These are phyloP conservation scores for Tetrahymena borealis DNA, from an alignment of 73 alveolate species.

Conservation along the genomic window DNA sequence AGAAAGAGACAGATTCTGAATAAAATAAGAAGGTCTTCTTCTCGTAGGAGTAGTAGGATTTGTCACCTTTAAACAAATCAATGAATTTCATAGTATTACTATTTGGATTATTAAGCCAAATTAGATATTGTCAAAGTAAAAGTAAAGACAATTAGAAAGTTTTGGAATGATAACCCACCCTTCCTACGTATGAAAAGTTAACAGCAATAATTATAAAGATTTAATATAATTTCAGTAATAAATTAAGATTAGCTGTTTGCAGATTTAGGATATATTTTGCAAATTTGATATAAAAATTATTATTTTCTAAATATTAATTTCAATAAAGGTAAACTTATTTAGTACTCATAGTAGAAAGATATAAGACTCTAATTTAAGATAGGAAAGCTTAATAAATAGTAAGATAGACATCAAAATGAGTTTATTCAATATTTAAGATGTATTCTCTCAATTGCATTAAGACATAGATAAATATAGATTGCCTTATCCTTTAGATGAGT, in stretches of 20 bases:
- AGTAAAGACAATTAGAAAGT: neutral
- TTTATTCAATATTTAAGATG: too few species aligned
- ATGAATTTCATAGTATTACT: neutral
- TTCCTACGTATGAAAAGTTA: neutral
- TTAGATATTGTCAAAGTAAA: neutral
- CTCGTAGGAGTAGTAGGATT: too few species aligned
- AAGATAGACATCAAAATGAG: too few species aligned
- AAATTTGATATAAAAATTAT: neutral
- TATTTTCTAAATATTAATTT: too few species aligned
- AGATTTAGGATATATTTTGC: neutral
- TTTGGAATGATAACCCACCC: too few species aligned
- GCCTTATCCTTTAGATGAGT: neutral
- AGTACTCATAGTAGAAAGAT: too few species aligned
- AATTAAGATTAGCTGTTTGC: neutral
- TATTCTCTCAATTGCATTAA: too few species aligned
- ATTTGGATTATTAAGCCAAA: neutral
- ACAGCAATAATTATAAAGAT: neutral
- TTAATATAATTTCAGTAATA: neutral
- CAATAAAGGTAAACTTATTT: too few species aligned
- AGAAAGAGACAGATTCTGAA: too few species aligned
- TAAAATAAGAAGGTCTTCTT: too few species aligned
- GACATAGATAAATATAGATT: neutral
- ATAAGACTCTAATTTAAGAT: neutral
- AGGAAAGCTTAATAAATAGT: neutral
- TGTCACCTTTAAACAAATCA: neutral